Conservation (phyloP, 345 rosid species). For the Melastoma malabathricum region DNA sequence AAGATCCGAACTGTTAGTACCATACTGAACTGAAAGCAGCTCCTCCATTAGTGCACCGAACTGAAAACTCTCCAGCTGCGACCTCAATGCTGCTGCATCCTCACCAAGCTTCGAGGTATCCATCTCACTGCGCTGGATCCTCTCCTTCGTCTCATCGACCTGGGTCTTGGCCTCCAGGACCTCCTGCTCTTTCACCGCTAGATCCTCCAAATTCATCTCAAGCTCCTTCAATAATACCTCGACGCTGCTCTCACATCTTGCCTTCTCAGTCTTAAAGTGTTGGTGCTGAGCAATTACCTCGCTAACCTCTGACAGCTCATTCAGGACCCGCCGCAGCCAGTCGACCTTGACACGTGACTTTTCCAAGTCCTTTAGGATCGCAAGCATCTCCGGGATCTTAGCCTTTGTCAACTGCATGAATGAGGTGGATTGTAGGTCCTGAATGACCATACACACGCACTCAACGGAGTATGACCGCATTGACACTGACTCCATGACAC, state of each 20-base stretch:
- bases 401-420: slow-evolving; percentile 41
- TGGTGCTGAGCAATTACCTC: slow-evolving; percentile 33
- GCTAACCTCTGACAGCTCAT: slow-evolving; percentile 32
- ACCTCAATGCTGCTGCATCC: slow-evolving; percentile 15
- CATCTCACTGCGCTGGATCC: slow-evolving; percentile 25
- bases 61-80: slow-evolving; percentile 32
- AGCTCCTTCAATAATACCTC: slow-evolving; percentile 39
- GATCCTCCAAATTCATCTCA: slow-evolving; percentile 21
- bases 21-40: too few relatives aligned
- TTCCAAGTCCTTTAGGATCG: slow-evolving; percentile 73
- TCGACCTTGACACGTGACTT: slow-evolving; percentile 44
- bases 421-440: slow-evolving; percentile 44
- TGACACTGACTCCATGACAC: slow-evolving; percentile 51
- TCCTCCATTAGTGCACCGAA: slow-evolving; percentile 11
- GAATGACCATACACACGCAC: slow-evolving; percentile 55
- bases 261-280: slow-evolving; percentile 24
- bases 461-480: slow-evolving; percentile 60
- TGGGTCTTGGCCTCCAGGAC: slow-evolving; percentile 15
- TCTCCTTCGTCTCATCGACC: slow-evolving; percentile 20
- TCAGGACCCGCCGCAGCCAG: slow-evolving; percentile 45
- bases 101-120: slow-evolving; percentile 28
- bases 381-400: slow-evolving; percentile 44
- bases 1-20: too few relatives aligned
- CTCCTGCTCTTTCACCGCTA: slow-evolving; percentile 41
- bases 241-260: slow-evolving; percentile 20